A percentile compares a stretch with the other conserved stretches of the same genome.
Evolutionary conservation across 352 stramenopile species (phyloP).

Genomic region (Globisporangium canariense): DNA sequence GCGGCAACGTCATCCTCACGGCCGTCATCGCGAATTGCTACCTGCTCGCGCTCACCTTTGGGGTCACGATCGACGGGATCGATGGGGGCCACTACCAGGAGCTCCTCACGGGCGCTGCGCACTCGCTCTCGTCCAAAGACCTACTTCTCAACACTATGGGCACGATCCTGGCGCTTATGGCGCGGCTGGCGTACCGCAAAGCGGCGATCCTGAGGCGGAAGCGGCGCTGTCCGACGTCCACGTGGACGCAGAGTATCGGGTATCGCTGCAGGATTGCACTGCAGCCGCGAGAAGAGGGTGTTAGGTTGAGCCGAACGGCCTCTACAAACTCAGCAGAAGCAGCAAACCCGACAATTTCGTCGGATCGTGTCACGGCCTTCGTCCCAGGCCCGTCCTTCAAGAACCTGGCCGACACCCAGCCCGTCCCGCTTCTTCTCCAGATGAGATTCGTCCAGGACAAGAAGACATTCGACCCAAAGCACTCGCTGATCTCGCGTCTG

Average conservation of each 20-base stretch:
- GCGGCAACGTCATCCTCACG: not conserved
- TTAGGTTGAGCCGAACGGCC: too few species aligned
- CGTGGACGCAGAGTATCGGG: constrained; percentile 11
- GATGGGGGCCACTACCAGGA: not conserved
- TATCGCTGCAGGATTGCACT: constrained; percentile 12
- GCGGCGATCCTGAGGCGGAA: not conserved
- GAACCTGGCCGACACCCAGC: not conserved
- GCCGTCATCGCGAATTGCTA: constrained; percentile 2
- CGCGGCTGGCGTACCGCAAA: constrained; percentile 13
- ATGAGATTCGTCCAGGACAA: constrained; percentile 8
- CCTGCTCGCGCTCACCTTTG: constrained; percentile 1
- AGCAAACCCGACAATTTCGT: not conserved
- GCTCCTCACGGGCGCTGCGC: not conserved
- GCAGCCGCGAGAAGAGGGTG: not conserved
- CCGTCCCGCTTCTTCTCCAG: not conserved
- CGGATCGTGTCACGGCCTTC: not conserved
- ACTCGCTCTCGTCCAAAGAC: constrained; percentile 11
- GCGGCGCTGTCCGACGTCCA: not conserved
- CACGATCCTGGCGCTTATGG: constrained; percentile 14
- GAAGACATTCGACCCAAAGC: constrained; percentile 4
- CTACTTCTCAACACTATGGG: constrained; percentile 12
- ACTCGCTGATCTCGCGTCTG: not conserved
- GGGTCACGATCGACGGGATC: constrained; percentile 3
- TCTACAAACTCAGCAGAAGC: too few species aligned
- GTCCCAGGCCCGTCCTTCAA: not conserved